Evolutionary conservation across 2,329 filamentous ascomycete species (phyloP), one percentile per base, ranked within the genome.

Genomic region (Alternaria longipes): DNA sequence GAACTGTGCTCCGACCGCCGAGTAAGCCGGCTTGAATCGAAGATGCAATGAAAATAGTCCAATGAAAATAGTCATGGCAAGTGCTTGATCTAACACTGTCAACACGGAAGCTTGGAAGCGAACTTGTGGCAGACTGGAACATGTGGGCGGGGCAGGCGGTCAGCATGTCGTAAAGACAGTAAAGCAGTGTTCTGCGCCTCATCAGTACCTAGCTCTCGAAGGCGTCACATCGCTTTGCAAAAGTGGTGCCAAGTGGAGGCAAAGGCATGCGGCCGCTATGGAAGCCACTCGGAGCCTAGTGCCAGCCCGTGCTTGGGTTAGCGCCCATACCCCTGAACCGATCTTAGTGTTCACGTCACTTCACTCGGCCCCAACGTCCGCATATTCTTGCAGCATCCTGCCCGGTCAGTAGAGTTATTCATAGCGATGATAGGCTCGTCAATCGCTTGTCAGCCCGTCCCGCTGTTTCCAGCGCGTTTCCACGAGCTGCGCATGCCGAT

Each of bases 1-100:
- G 34, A 46, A 47, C 24, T 42, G 22, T 55, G 46, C 38, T 40
- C 41, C 44, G 14, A 57, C 49, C 12, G 41, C 58, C 54, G 40
- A 57, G 58, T 52, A 60, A 40, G 54, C 49, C 36, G 54, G 42
- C 54, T 24, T 57, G 42, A 34, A 57, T 56, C 40, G 36, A 40
- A 36, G 36, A 51, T 24, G 32, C 44, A 47, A 67, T 66, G 65
- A 65, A 64, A 65, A 64, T 64, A 67, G 64, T 56, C 52, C 42
- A 38, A 67, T 67, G 65, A 65, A 64, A 64, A 66, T 65, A 67
- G 64, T 57, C 52, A 64, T 62, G 47, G 57, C 54, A 60, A 50
- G 52, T 66, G 58, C 57, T 49, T 56, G 56, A 54, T 61, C 54
- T 57, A 57, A 51, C 62, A 46, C 52, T n/a, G 30, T 28, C 34